Conservation (phyloP, 208 protist genomes). For the Naegleria lovaniensis region DNA sequence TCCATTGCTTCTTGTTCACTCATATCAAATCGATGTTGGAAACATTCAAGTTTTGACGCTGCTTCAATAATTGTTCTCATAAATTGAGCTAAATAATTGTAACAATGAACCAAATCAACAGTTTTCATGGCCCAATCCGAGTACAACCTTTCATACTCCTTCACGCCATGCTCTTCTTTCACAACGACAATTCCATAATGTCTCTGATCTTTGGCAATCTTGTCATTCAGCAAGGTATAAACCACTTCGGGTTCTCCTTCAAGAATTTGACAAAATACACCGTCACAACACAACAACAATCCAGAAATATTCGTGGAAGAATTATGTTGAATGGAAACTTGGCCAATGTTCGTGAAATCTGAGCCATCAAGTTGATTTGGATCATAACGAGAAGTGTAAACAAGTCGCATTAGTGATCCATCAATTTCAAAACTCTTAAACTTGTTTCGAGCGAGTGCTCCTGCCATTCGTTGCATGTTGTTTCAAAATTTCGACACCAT, state of each 20-base stretch:
- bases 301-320: not conserved
- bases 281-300: not conserved
- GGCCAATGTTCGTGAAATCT: not conserved
- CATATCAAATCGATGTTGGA: not conserved
- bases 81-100: constrained; percentile 9
- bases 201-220: not conserved
- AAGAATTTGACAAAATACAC: not conserved
- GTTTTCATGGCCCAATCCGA: not conserved
- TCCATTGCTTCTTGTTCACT: too few relatives aligned
- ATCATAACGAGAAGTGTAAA: not conserved
- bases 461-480: too few relatives aligned
- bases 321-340: not conserved
- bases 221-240: not conserved
- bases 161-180: not conserved
- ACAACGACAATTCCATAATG: not conserved
- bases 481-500: not conserved
- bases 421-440: not conserved
- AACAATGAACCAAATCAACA: not conserved
- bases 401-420: not conserved
- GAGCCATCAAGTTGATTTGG: not conserved
- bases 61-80: not conserved
- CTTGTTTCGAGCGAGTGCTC: not conserved
- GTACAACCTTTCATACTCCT: not conserved
- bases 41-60: not conserved
- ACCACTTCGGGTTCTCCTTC: not conserved